Evolutionary conservation across 2,329 filamentous ascomycete genomes (phyloP).

Genomic region (Fusarium buxicola): DNA sequence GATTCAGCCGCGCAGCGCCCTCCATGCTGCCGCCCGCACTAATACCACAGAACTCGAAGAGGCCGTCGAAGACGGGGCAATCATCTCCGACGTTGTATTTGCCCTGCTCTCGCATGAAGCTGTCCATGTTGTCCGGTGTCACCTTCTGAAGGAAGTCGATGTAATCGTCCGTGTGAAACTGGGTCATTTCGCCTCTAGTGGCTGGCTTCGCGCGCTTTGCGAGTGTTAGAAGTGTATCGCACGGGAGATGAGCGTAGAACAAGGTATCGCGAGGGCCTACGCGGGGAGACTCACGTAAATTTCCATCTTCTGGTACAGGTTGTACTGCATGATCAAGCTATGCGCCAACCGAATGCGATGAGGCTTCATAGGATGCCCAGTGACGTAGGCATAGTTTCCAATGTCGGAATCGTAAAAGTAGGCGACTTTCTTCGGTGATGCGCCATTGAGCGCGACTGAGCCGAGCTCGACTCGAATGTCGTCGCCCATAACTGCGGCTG

Average conservation of each 20-base stretch:
- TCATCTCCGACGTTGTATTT: constrained; percentile 97
- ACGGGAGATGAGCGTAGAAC: not conserved
- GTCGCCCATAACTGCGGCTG: constrained; percentile 51
- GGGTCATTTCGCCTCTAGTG: constrained; percentile 87
- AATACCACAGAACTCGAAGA: constrained; percentile 97
- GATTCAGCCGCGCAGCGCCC: constrained; percentile 88
- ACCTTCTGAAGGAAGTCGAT: constrained; percentile 95
- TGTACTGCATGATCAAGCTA: constrained; percentile 95
- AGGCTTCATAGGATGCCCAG: constrained; percentile 98
- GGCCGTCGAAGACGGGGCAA: constrained; percentile 95
- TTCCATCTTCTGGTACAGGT: constrained; percentile 96
- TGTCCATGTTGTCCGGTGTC: constrained; percentile 98
- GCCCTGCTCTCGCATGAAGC: constrained; percentile 87
- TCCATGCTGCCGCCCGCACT: constrained; percentile 96
- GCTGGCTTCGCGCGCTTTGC: constrained; percentile 84
- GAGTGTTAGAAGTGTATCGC: constrained; percentile 47
- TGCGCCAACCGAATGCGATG: constrained; percentile 96
- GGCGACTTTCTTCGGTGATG: constrained; percentile 81
- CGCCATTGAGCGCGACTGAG: constrained; percentile 60
- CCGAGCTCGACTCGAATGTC: constrained; percentile 55
- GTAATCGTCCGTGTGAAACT: constrained; percentile 96
- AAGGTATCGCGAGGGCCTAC: not conserved
- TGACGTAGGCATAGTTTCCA: constrained; percentile 97
- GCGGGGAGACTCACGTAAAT: constrained; percentile 77
- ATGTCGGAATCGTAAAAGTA: constrained; percentile 99